phyloP scores from a whole-genome alignment of 1,139 yeast species.

The Candida pseudocylindracea region DNA sequence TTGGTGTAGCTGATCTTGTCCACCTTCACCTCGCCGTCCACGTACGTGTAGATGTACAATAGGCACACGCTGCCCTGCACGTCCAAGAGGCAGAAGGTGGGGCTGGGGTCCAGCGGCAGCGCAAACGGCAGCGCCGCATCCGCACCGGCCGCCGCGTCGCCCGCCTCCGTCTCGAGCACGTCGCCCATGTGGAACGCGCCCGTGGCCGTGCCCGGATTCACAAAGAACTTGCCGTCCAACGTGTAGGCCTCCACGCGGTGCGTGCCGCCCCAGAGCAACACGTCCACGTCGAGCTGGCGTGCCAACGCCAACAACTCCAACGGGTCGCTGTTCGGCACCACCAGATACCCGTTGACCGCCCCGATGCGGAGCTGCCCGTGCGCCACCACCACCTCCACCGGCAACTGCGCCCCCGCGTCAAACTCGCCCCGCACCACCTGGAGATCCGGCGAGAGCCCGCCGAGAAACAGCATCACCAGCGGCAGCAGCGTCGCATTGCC shows the following conservation, averaged over 20 bases:
- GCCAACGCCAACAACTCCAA: slow-evolving; percentile 66
- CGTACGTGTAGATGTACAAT: slow-evolving; percentile 62
- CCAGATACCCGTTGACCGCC: slow-evolving; percentile 62
- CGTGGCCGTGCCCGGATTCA: slow-evolving; percentile 92
- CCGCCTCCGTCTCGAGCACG: slow-evolving; percentile 17
- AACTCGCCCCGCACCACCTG: slow-evolving; percentile 68
- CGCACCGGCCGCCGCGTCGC: slow-evolving; percentile 3
- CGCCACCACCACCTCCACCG: slow-evolving; percentile 34
- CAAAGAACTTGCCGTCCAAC: slow-evolving; percentile 75
- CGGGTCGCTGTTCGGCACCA: slow-evolving; percentile 77
- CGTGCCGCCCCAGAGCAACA: slow-evolving; percentile 91
- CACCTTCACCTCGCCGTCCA: slow-evolving; percentile 72
- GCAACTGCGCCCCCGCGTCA: slow-evolving; percentile 19
- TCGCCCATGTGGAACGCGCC: slow-evolving; percentile 49
- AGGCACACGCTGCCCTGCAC: slow-evolving; percentile 61
- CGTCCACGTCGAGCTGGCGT: slow-evolving; percentile 79
- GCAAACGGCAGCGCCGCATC: neutral
- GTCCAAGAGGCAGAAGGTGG: slow-evolving; percentile 78
- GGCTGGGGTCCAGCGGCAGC: slow-evolving; percentile 15
- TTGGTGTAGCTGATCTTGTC: slow-evolving; percentile 53
- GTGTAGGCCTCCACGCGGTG: slow-evolving; percentile 87
- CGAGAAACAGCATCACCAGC: slow-evolving; percentile 39
- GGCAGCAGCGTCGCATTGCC: slow-evolving; percentile 68
- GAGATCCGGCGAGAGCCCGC: slow-evolving; percentile 47
- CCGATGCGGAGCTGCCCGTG: slow-evolving; percentile 66